A percentile compares a stretch with the other conserved stretches of the same genome.
These are phyloP conservation scores for Tardiomyces digboiensis DNA, from an alignment of 1,139 yeast species.

Conservation along the genomic window DNA sequence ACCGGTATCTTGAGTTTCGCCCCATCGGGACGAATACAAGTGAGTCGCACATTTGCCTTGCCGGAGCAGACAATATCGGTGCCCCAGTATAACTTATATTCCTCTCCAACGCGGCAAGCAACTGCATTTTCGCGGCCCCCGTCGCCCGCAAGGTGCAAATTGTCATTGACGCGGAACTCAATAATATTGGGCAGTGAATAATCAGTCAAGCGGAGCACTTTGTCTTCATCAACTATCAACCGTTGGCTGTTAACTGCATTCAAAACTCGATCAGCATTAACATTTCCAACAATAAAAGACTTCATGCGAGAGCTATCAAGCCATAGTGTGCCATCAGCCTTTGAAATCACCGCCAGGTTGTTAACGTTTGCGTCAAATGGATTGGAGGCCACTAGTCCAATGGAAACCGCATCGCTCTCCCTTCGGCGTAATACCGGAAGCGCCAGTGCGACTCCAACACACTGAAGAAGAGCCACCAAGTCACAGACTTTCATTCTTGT, in stretches of 20 bases:
- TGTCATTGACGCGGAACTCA: background rate
- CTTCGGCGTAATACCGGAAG: background rate
- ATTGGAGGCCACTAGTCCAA: background rate
- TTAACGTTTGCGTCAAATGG: background rate
- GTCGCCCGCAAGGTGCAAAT: background rate
- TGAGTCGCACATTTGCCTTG: background rate
- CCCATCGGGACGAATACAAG: background rate
- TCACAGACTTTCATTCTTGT: background rate
- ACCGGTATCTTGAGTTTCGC: no score
- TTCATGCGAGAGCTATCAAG: background rate
- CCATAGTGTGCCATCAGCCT: background rate
- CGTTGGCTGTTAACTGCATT: background rate
- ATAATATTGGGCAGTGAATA: background rate
- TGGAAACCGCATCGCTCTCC: no score
- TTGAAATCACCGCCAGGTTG: background rate
- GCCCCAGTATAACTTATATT: background rate
- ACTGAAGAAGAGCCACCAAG: background rate
- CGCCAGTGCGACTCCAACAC: background rate
- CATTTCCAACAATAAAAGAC: background rate
- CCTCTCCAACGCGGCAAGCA: background rate
- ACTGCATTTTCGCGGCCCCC: background rate
- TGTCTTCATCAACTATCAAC: background rate
- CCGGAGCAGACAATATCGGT: background rate
- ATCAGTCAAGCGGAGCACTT: background rate
- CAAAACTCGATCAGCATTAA: background rate